Evolutionary conservation across 306 rosid genomes (phyloP), one percentile per base, ranked within the genome.

Genomic region (Lotus japonicus): DNA sequence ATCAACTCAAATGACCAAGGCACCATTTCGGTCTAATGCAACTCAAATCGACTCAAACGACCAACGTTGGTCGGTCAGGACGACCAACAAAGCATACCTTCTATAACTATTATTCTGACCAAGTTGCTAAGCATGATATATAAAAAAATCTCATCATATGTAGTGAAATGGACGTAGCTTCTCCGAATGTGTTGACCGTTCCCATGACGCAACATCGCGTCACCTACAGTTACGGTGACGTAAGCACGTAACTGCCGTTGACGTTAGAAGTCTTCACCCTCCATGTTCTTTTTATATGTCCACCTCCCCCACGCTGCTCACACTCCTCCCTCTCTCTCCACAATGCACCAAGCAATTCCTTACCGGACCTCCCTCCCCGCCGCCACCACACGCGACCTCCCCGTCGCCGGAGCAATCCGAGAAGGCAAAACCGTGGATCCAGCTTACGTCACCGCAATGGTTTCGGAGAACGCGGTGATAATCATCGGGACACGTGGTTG

Each of bases 281-380:
- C 54, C 0, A 5, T 2, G 1, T 39, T 2, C 1, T 39, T 38
- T 17, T 46, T 70, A 70, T 74, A 70, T 66, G 73, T 57, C 65
- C 77, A 38, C 66, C 68, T 23, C 53, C 49, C 26, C 3, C 26
- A 21, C 26, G 26, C 26, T 21, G 1, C 26, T 21, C 26, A 21
- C 26, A 21, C 15, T 48, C 52, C 74, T 39, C 44, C 61, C 16
- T 53, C 66, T 54, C 72, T 64, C n/a, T 39, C 9, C 44, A 72
- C 17, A n/a, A 92, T 92, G 98, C 88, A 91, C 42, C 88, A 92
- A 58, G 96, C 98, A 6, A 89, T 92, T 39, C 98, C 98, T 4
- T 84, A 74, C 16, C 66, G 83, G 9, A 51, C 79, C 56, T 38
- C 52, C 50, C 31, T 59, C 52, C 38, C 73, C 0, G 26, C 26